A percentile compares a stretch with the other conserved stretches of the same genome.
Evolutionary conservation across 1,139 yeast genomes (phyloP).

Genomic region (Suhomyces choctaworum): DNA sequence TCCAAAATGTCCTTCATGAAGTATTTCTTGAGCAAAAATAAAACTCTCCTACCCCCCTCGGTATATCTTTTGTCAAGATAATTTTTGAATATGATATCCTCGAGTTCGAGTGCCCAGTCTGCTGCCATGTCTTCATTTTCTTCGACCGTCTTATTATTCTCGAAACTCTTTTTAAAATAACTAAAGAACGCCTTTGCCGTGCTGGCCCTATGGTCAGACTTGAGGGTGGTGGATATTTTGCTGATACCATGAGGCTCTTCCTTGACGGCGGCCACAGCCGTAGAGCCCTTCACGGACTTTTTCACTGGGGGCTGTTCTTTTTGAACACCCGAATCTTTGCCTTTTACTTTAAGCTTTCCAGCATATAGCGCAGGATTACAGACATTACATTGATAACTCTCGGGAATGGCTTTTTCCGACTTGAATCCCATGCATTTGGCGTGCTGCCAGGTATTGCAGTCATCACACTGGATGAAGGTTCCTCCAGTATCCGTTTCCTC

Average conservation of each 20-base stretch:
- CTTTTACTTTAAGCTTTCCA: conserved; percentile 4
- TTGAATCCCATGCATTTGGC: conserved; percentile 64
- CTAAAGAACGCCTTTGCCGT: conserved; percentile 42
- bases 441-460: conserved; percentile 85
- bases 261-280: conserved; percentile 1
- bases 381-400: conserved; percentile 33
- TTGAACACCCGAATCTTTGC: not conserved
- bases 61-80: conserved; percentile 34
- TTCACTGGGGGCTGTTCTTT: not conserved
- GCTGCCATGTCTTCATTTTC: conserved; percentile 32
- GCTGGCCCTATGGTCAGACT: conserved; percentile 34
- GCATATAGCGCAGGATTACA: conserved; percentile 21
- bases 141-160: conserved; percentile 35
- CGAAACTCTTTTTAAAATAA: conserved; percentile 45
- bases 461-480: conserved; percentile 77
- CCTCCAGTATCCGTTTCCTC: conserved; percentile 61
- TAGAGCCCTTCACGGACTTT: conserved; percentile 3
- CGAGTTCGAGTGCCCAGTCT: conserved; percentile 43
- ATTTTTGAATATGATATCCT: conserved; percentile 36
- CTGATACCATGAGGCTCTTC: conserved; percentile 9
- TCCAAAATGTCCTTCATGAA: conserved; percentile 50
- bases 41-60: conserved; percentile 44
- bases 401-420: conserved; percentile 28
- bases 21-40: conserved; percentile 39
- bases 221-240: conserved; percentile 19